Percentiles rank a stretch among this genome's conserved stretches.
Evolutionary conservation across 139 green algal species (phyloP).

Genomic region (Penium margaritaceum): DNA sequence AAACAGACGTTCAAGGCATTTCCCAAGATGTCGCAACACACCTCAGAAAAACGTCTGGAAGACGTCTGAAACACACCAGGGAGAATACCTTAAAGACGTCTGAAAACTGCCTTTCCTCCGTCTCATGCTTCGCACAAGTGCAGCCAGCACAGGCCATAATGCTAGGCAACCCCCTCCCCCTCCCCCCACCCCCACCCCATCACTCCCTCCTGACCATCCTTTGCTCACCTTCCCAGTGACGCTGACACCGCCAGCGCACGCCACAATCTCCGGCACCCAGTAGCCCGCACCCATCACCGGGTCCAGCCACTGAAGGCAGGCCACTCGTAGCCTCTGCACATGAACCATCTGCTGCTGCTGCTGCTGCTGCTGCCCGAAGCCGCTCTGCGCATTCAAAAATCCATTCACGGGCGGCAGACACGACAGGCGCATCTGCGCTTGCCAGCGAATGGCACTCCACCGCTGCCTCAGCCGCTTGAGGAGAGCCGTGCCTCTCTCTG

Average conservation of each 20-base stretch:
- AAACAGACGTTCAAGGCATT: too few relatives aligned
- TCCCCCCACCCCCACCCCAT: not conserved
- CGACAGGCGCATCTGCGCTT: too few relatives aligned
- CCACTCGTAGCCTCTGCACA: constrained; percentile 24
- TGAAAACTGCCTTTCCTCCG: too few relatives aligned
- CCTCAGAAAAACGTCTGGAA: too few relatives aligned
- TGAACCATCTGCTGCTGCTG: too few relatives aligned
- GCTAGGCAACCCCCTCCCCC: not conserved
- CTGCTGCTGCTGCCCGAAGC: not conserved
- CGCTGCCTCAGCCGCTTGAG: not conserved
- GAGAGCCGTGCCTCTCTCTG: constrained; percentile 23
- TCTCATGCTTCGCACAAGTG: too few relatives aligned
- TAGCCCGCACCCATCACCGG: constrained; percentile 43
- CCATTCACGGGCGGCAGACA: too few relatives aligned
- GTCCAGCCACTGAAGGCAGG: constrained; percentile 42
- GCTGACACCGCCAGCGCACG: constrained; percentile 22
- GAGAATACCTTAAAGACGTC: too few relatives aligned
- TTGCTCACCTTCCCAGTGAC: constrained; percentile 16
- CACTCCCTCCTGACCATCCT: not conserved
- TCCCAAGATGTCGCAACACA: too few relatives aligned
- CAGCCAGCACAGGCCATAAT: too few relatives aligned
- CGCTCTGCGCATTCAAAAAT: not conserved
- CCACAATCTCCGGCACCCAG: constrained; percentile 45
- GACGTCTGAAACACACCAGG: too few relatives aligned
- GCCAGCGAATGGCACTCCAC: constrained; percentile 10